These are phyloP conservation scores for Coriaria nepalensis DNA, from an alignment of 306 rosid genomes.

Conservation along the genomic window DNA sequence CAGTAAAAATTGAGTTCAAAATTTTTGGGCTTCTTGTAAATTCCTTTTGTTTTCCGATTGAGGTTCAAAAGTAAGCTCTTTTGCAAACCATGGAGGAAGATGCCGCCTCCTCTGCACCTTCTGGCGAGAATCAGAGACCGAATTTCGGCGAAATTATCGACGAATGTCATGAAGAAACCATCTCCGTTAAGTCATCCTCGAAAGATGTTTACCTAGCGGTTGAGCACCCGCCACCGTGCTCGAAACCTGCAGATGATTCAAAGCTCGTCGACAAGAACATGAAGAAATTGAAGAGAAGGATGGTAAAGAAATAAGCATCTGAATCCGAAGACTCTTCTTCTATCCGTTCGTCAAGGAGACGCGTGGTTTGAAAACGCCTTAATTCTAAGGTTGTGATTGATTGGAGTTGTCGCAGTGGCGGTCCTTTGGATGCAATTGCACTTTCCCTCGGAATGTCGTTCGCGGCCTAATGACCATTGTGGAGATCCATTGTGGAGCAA, in stretches of 20 bases:
- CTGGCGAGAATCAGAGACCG: too few relatives aligned
- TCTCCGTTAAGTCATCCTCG: constrained; percentile 2
- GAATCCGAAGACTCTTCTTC: constrained; percentile 26
- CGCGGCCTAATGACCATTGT: too few relatives aligned
- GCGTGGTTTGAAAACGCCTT: constrained; percentile 39
- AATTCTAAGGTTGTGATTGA: constrained; percentile 27
- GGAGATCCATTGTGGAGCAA: constrained; percentile 50
- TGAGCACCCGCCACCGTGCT: constrained; percentile 6
- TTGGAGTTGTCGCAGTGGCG: constrained; percentile 24
- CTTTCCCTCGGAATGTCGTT: constrained; percentile 77
- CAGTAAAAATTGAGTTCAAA: too few relatives aligned
- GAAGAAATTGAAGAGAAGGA: constrained; percentile 14
- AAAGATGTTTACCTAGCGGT: constrained; percentile 12
- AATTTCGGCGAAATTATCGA: constrained; percentile 4
- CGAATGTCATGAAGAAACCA: constrained; percentile 1
- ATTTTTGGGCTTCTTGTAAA: too few relatives aligned
- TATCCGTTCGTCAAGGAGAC: constrained; percentile 14
- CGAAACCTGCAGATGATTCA: neutral
- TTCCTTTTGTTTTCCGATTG: too few relatives aligned
- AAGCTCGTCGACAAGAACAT: constrained; percentile 9
- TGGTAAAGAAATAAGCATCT: constrained; percentile 10
- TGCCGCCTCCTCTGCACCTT: too few relatives aligned
- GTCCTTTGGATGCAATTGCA: constrained; percentile 37
- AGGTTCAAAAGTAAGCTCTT: too few relatives aligned
- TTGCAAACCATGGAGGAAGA: too few relatives aligned